These are phyloP conservation scores for Aspergillus biplanus DNA, from an alignment of 495 filamentous ascomycete species.

Conservation along the genomic window DNA sequence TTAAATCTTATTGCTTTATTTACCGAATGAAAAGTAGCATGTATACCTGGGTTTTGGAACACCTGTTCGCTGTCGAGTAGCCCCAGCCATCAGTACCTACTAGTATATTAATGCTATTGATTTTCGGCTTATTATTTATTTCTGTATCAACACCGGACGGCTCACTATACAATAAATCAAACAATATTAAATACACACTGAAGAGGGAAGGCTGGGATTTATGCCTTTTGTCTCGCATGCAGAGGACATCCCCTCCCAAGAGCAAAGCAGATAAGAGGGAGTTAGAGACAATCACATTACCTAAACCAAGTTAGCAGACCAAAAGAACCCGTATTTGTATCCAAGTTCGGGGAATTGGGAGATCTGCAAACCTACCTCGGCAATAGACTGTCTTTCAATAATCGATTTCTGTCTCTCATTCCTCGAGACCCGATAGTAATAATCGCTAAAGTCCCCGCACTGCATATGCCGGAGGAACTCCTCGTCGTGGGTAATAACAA, in stretches of 20 bases:
- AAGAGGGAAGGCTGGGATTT: background rate
- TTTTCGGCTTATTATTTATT: background rate
- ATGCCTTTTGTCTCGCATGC: background rate
- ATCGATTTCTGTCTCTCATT: conserved; percentile 85
- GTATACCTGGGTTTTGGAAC: too few relatives aligned
- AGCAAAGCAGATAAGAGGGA: background rate
- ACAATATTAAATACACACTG: background rate
- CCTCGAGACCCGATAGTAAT: conserved; percentile 83
- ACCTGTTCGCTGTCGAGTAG: too few relatives aligned
- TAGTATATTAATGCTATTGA: too few relatives aligned
- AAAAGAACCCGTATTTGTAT: too few relatives aligned
- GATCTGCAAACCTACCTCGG: conserved; percentile 46
- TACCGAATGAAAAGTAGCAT: too few relatives aligned
- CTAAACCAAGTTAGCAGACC: conserved; percentile 17
- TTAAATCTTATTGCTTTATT: too few relatives aligned
- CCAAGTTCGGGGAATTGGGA: too few relatives aligned
- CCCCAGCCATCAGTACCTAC: too few relatives aligned
- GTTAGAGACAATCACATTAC: conserved; percentile 24
- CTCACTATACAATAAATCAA: background rate
- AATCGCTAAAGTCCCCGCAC: conserved; percentile 90
- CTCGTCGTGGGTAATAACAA: conserved; percentile 99
- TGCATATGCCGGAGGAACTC: conserved; percentile 94
- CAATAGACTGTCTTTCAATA: conserved; percentile 74
- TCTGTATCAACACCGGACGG: background rate
- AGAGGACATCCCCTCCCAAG: background rate